phyloP scores from a whole-genome alignment of 2,329 filamentous ascomycete species.

The Penicillium paneum region DNA sequence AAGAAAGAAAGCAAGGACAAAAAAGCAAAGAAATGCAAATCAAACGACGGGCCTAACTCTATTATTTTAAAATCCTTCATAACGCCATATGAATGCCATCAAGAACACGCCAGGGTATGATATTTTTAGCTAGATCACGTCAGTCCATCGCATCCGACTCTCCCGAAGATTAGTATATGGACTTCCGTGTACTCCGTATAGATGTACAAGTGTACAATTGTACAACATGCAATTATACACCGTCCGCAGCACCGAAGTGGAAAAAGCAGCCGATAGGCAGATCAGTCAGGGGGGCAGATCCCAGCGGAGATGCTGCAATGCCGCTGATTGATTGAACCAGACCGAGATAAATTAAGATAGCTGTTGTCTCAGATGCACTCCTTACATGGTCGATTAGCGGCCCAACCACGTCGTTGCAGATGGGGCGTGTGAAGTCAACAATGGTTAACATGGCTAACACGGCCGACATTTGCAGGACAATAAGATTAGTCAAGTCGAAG shows the following conservation, averaged over 20 bases:
- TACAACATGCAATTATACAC: background rate
- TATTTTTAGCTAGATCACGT: background rate
- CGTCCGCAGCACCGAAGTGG: background rate
- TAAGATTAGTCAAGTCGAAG: background rate
- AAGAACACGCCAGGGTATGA: background rate
- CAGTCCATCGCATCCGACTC: slow-evolving; percentile 1
- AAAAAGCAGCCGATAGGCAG: slow-evolving; percentile 2
- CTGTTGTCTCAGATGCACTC: slow-evolving; percentile 20
- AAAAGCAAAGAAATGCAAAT: background rate
- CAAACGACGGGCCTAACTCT: background rate
- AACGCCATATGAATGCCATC: background rate
- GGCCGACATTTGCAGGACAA: slow-evolving; percentile 1
- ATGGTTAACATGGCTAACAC: slow-evolving; percentile 8
- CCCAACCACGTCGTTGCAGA: slow-evolving; percentile 15
- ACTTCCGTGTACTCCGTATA: background rate
- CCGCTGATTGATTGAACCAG: slow-evolving; percentile 12
- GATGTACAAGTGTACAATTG: background rate
- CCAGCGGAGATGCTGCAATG: background rate
- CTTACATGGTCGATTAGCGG: slow-evolving; percentile 16
- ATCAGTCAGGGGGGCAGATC: background rate
- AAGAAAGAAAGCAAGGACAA: background rate
- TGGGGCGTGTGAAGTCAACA: slow-evolving; percentile 11
- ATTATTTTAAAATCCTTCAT: background rate
- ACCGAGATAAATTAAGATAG: slow-evolving; percentile 7
- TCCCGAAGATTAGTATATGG: background rate